phyloP scores from a whole-genome alignment of 805 yeast species.

The Priceomyces haplophilus region DNA sequence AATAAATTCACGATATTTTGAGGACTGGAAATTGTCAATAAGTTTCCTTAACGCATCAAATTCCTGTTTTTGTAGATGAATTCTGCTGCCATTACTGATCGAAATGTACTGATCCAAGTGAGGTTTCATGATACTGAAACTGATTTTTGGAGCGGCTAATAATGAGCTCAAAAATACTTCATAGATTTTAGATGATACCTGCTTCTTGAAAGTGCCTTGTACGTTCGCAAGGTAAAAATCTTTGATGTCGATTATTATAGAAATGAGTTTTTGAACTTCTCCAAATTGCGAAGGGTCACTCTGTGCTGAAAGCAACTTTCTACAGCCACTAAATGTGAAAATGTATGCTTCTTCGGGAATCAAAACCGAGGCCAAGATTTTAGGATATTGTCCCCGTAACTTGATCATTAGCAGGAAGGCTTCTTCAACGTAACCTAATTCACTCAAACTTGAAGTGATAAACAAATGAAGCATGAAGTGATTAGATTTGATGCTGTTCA shows the following conservation, averaged over 20 bases:
- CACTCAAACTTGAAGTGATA: constrained; percentile 26
- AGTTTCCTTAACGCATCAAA: constrained; percentile 4
- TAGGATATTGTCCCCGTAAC: constrained; percentile 12
- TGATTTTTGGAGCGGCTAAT: neutral
- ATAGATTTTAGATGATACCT: constrained; percentile 5
- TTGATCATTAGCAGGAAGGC: constrained; percentile 25
- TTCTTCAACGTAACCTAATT: constrained; percentile 20
- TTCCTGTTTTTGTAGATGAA: constrained; percentile 2
- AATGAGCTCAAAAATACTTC: constrained; percentile 2
- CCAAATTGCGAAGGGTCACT: neutral
- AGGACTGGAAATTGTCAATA: neutral
- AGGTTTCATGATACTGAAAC: neutral
- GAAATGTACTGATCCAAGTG: constrained; percentile 5
- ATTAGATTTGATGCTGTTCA: constrained; percentile 16
- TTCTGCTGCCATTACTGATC: neutral
- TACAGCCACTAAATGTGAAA: constrained; percentile 10
- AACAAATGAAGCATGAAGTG: constrained; percentile 28
- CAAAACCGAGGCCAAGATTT: constrained; percentile 7
- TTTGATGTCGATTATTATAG: constrained; percentile 2
- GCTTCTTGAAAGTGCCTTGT: neutral
- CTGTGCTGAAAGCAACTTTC: neutral
- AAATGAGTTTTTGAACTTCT: neutral
- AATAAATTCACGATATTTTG: constrained; percentile 5
- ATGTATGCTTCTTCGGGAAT: constrained; percentile 14
- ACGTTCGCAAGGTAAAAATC: neutral